Conservation (phyloP, 2,329 filamentous ascomycete species). For the Sporothrix brunneoviolacea region DNA sequence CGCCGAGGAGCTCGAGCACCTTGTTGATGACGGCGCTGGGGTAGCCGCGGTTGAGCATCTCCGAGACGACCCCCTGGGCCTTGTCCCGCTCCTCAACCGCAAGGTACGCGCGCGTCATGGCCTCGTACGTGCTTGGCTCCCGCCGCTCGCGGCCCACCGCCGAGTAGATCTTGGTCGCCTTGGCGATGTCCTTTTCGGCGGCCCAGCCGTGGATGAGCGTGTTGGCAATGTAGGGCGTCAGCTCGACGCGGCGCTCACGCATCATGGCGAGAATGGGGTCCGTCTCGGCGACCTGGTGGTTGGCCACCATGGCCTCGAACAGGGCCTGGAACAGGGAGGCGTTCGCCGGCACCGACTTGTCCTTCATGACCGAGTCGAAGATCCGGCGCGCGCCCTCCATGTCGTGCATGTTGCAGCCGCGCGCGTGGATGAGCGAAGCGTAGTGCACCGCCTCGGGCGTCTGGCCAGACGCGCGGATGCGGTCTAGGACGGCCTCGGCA, state of each 20-base stretch:
- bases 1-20: constrained; percentile 80
- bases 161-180: constrained; percentile 73
- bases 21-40: constrained; percentile 88
- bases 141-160: constrained; percentile 70
- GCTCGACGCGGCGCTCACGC: constrained; percentile 64
- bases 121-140: constrained; percentile 97
- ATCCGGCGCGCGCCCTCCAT: constrained; percentile 73
- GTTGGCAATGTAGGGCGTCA: constrained; percentile 98
- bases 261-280: constrained; percentile 70
- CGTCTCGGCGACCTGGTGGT: constrained; percentile 74
- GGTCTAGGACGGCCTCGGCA: constrained; percentile 74
- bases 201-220: constrained; percentile 97
- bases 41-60: constrained; percentile 88
- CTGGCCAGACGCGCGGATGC: constrained; percentile 68
- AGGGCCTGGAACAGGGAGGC: constrained; percentile 91
- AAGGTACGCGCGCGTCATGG: constrained; percentile 92
- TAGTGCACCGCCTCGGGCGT: constrained; percentile 90
- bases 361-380: constrained; percentile 73
- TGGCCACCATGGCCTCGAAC: constrained; percentile 96
- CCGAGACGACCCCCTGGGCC: constrained; percentile 73
- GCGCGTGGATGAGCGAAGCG: constrained; percentile 89
- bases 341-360: constrained; percentile 61
- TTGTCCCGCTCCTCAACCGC: constrained; percentile 71
- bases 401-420: constrained; percentile 89
- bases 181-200: constrained; percentile 69